These are phyloP conservation scores for Pythium sukuiense DNA, from an alignment of 352 stramenopile species.

Conservation along the genomic window DNA sequence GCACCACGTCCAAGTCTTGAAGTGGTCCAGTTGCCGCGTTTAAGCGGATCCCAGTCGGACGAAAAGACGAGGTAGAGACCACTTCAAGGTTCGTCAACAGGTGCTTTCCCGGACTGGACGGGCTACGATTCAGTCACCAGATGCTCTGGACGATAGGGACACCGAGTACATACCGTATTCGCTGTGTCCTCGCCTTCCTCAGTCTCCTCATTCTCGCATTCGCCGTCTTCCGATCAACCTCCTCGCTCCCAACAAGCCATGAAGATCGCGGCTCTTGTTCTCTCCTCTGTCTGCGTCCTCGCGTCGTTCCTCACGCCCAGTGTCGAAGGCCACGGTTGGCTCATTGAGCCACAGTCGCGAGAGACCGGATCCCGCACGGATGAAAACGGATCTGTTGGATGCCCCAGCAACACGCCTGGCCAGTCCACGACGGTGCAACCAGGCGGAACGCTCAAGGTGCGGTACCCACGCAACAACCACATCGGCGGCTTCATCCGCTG, in stretches of 20 bases:
- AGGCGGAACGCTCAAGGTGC: slow-evolving; percentile 24
- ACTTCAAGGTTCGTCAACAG: neutral
- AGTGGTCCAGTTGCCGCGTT: neutral
- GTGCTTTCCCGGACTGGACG: neutral
- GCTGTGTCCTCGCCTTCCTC: neutral
- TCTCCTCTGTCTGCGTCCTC: neutral
- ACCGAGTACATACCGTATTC: no score
- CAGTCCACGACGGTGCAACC: slow-evolving; percentile 22
- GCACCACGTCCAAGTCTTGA: neutral
- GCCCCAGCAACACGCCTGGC: slow-evolving; percentile 21
- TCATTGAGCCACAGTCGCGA: slow-evolving; percentile 11
- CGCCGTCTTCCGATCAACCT: neutral
- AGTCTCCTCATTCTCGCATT: neutral
- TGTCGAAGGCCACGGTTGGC: slow-evolving; percentile 18
- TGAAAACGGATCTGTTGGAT: slow-evolving; percentile 14
- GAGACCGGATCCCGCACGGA: slow-evolving; percentile 6
- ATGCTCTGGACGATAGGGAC: no score
- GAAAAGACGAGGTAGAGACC: neutral
- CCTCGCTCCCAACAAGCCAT: neutral
- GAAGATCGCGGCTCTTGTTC: slow-evolving; percentile 3
- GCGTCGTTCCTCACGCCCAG: neutral
- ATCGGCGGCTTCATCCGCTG: slow-evolving; percentile 36
- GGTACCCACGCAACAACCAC: slow-evolving; percentile 37
- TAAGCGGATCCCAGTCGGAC: neutral
- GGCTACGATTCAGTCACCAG: neutral